phyloP scores from a whole-genome alignment of 257 asterid species.

The Solanum piurae region DNA sequence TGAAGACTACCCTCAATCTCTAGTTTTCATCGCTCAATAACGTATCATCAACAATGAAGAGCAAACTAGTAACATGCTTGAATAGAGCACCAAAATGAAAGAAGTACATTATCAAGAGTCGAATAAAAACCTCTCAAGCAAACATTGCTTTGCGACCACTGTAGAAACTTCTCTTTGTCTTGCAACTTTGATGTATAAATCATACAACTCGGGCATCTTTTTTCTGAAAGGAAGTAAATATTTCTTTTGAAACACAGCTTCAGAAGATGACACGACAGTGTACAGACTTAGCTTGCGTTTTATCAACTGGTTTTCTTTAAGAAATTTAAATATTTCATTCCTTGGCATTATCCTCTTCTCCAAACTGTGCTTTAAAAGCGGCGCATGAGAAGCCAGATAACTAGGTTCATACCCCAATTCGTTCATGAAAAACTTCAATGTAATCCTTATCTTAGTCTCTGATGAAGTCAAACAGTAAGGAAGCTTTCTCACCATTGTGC shows the following conservation, averaged over 20 bases:
- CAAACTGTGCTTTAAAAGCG: not conserved
- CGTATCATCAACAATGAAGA: not conserved
- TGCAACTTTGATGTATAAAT: not conserved
- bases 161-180: not conserved
- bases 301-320: not conserved
- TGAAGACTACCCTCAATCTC: not conserved
- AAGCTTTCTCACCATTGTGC: not conserved
- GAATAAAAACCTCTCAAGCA: not conserved
- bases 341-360: not conserved
- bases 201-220: constrained; percentile 3
- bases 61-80: not conserved
- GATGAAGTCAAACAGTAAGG: constrained; percentile 1
- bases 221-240: constrained; percentile 9
- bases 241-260: not conserved
- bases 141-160: not conserved
- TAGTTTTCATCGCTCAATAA: not conserved
- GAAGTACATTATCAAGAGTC: not conserved
- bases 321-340: not conserved
- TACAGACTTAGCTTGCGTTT: not conserved
- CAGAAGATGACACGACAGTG: not conserved
- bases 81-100: not conserved
- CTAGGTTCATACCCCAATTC: not conserved
- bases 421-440: not conserved
- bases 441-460: not conserved
- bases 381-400: not conserved